Evolutionary conservation across 345 rosid species (phyloP).

Genomic region (Moricandia moricandioides): DNA sequence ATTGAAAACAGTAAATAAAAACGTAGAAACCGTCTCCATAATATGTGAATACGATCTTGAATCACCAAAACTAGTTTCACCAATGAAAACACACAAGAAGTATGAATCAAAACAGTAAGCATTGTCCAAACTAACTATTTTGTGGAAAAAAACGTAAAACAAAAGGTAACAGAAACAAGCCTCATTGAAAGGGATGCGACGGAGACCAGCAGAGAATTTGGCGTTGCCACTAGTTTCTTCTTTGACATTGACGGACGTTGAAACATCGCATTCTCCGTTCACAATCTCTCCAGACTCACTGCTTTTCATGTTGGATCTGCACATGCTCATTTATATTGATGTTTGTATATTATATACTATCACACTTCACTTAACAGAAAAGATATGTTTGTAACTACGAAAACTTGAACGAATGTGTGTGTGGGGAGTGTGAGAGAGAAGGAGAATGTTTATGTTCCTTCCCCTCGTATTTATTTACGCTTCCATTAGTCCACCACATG

Average conservation of each 20-base stretch:
- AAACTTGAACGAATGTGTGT: not conserved
- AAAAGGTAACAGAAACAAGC: constrained; percentile 3
- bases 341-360: not conserved
- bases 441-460: constrained; percentile 24
- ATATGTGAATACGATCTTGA: not conserved
- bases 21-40: not conserved
- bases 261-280: constrained; percentile 30
- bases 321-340: constrained; percentile 23
- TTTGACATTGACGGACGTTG: constrained; percentile 29
- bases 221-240: constrained; percentile 25
- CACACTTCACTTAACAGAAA: not conserved
- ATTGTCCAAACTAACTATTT: not conserved
- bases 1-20: not conserved
- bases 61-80: not conserved
- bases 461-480: constrained; percentile 26
- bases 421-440: constrained; percentile 18
- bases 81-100: not conserved
- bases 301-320: constrained; percentile 24
- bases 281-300: constrained; percentile 31
- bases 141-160: not conserved
- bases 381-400: not conserved
- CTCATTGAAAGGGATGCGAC: constrained; percentile 39
- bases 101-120: not conserved
- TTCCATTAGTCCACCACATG: not conserved
- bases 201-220: constrained; percentile 29